These are phyloP conservation scores for Diplocarpon mali DNA, from an alignment of 2,329 filamentous ascomycete genomes.

Conservation along the genomic window DNA sequence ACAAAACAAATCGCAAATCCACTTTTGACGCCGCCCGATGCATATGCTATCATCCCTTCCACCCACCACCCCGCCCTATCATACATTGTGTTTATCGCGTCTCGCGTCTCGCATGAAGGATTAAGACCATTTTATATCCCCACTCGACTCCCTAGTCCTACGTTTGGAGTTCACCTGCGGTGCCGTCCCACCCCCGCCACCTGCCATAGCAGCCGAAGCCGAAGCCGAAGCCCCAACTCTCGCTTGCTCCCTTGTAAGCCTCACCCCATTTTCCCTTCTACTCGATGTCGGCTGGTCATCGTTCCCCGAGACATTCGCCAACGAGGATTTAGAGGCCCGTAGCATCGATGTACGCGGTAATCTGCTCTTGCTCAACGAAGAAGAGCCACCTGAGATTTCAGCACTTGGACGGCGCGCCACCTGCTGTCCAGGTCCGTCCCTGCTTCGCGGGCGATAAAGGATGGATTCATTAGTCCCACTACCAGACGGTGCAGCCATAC, in stretches of 20 bases:
- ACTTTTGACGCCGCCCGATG: conserved; percentile 6
- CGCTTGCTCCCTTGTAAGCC: conserved; percentile 14
- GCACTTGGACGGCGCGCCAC: conserved; percentile 21
- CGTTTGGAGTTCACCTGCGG: conserved; percentile 24
- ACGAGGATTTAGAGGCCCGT: conserved; percentile 22
- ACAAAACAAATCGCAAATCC: not conserved
- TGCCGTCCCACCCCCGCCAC: conserved; percentile 10
- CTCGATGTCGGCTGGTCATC: conserved; percentile 14
- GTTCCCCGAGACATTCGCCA: conserved; percentile 17
- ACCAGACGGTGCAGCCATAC: conserved; percentile 34
- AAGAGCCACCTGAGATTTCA: conserved; percentile 15
- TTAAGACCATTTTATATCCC: conserved; percentile 28
- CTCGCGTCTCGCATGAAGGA: not conserved
- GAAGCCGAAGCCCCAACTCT: not conserved
- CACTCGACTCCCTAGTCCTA: conserved; percentile 23
- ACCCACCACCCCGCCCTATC: not conserved
- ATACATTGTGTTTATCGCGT: not conserved
- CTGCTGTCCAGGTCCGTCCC: conserved; percentile 18
- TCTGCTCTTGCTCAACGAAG: conserved; percentile 22
- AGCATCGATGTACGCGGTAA: conserved; percentile 26
- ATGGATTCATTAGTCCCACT: conserved; percentile 32
- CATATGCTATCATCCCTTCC: not conserved
- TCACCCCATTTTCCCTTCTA: conserved; percentile 14
- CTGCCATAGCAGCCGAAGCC: conserved; percentile 6
- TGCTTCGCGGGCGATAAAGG: conserved; percentile 23